These are phyloP conservation scores for Geranomyces michiganensis DNA, from an alignment of 192 early-diverging fungal genomes.

Conservation along the genomic window DNA sequence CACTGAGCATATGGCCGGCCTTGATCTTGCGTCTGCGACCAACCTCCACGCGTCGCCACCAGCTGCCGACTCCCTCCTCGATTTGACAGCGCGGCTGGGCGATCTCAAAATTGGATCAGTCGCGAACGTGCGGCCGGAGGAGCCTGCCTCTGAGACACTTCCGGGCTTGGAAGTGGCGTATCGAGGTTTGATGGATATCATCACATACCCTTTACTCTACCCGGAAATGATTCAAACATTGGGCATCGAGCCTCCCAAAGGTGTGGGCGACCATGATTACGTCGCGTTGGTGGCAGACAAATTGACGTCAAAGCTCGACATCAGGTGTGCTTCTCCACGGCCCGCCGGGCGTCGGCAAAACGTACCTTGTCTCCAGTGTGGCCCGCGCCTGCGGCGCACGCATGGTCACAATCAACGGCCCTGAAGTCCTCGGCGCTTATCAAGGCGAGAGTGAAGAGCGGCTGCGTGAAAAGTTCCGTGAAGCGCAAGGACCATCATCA, in stretches of 20 bases:
- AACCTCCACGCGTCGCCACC: too few species aligned
- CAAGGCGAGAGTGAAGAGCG: constrained; percentile 87
- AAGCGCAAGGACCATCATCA: constrained; percentile 57
- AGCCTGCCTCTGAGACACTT: not conserved
- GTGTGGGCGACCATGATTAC: constrained; percentile 12
- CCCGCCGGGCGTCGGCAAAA: constrained; percentile 95
- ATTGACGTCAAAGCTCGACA: too few species aligned
- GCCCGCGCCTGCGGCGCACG: constrained; percentile 66
- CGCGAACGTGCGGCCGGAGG: not conserved
- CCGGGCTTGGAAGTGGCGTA: constrained; percentile 75
- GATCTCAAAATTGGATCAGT: not conserved
- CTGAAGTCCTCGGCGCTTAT: constrained; percentile 81
- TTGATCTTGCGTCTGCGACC: too few species aligned
- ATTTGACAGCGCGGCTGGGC: not conserved
- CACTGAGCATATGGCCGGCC: too few species aligned
- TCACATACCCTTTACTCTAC: constrained; percentile 76
- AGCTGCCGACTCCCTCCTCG: not conserved
- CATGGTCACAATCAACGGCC: constrained; percentile 79
- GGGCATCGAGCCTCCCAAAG: constrained; percentile 75
- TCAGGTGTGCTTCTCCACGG: constrained; percentile 85
- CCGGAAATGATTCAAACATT: constrained; percentile 54
- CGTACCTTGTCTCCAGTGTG: constrained; percentile 74
- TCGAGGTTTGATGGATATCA: constrained; percentile 72
- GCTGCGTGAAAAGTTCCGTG: constrained; percentile 69
- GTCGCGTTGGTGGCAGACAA: too few species aligned